Conservation (phyloP, 208 protist genomes). For the Endotrypanum monterogeii region DNA sequence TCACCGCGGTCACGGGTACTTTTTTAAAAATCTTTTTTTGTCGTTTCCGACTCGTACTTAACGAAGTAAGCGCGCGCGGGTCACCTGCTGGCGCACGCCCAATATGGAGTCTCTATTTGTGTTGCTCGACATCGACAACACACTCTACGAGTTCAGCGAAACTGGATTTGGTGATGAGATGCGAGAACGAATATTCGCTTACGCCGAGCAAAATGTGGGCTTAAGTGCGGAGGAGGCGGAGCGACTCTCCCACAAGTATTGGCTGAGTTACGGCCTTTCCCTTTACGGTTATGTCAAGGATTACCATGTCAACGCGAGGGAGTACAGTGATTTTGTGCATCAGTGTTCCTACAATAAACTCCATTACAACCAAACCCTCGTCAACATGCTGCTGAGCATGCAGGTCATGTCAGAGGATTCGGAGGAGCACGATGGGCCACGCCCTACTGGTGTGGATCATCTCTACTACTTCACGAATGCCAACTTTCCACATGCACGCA, state of each 20-base stretch:
- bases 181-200: slow-evolving; percentile 55
- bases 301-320: slow-evolving; percentile 53
- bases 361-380: slow-evolving; percentile 35
- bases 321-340: slow-evolving; percentile 73
- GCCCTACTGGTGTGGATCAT: slow-evolving; percentile 32
- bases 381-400: slow-evolving; percentile 59
- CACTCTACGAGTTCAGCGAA: slow-evolving; percentile 62
- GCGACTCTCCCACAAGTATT: slow-evolving; percentile 33
- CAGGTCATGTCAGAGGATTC: slow-evolving; percentile 19
- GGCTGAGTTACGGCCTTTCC: slow-evolving; percentile 67
- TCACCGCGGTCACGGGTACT: too few species aligned
- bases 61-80: neutral
- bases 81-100: neutral
- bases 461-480: slow-evolving; percentile 83
- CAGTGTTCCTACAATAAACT: slow-evolving; percentile 61
- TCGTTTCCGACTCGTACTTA: neutral
- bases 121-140: slow-evolving; percentile 85
- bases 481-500: slow-evolving; percentile 49
- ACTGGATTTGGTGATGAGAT: slow-evolving; percentile 57
- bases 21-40: too few species aligned
- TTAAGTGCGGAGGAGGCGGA: slow-evolving; percentile 40
- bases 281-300: slow-evolving; percentile 61
- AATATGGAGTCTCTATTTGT: slow-evolving; percentile 42
- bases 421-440: neutral
- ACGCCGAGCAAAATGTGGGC: slow-evolving; percentile 32